Percentiles rank a stretch among this genome's conserved stretches.
Conservation (phyloP, 2,329 filamentous ascomycete species). For the Rasamsonia emersonii region DNA sequence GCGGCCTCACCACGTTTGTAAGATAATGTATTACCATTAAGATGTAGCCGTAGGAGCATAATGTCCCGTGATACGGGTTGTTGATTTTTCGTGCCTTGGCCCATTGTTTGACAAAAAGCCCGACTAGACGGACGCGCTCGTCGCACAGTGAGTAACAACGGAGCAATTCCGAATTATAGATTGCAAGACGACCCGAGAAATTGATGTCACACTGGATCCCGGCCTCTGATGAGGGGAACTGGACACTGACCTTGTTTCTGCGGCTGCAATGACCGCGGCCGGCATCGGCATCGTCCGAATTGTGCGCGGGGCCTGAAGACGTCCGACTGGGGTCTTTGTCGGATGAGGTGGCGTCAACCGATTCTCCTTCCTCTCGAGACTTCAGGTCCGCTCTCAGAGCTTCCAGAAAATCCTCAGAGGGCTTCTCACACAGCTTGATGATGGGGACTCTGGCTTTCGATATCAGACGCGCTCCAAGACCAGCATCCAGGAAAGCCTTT, state of each 20-base stretch:
- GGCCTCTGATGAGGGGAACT: slow-evolving; percentile 66
- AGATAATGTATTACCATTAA: slow-evolving; percentile 89
- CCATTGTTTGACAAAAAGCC: slow-evolving; percentile 86
- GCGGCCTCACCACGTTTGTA: slow-evolving; percentile 70
- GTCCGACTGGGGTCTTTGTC: no score
- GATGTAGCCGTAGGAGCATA: slow-evolving; percentile 86
- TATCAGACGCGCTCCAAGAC: slow-evolving; percentile 67
- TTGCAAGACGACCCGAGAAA: slow-evolving; percentile 68
- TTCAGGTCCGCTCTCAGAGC: slow-evolving; percentile 55
- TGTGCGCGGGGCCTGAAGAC: not conserved
- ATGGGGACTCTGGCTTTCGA: slow-evolving; percentile 77
- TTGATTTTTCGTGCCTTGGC: slow-evolving; percentile 80
- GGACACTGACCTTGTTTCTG: slow-evolving; percentile 53
- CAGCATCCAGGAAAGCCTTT: slow-evolving; percentile 61
- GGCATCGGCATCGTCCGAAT: not conserved
- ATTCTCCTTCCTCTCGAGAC: slow-evolving; percentile 10
- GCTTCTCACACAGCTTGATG: slow-evolving; percentile 73
- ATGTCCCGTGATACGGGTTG: slow-evolving; percentile 72
- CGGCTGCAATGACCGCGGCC: no score
- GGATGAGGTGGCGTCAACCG: slow-evolving; percentile 38
- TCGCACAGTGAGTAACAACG: slow-evolving; percentile 78
- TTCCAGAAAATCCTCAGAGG: slow-evolving; percentile 50
- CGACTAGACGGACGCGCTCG: slow-evolving; percentile 64
- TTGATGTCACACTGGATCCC: slow-evolving; percentile 92
- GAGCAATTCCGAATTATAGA: slow-evolving; percentile 76